These are phyloP conservation scores for Lachnellula willkommii DNA, from an alignment of 2,329 filamentous ascomycete genomes.

Conservation along the genomic window DNA sequence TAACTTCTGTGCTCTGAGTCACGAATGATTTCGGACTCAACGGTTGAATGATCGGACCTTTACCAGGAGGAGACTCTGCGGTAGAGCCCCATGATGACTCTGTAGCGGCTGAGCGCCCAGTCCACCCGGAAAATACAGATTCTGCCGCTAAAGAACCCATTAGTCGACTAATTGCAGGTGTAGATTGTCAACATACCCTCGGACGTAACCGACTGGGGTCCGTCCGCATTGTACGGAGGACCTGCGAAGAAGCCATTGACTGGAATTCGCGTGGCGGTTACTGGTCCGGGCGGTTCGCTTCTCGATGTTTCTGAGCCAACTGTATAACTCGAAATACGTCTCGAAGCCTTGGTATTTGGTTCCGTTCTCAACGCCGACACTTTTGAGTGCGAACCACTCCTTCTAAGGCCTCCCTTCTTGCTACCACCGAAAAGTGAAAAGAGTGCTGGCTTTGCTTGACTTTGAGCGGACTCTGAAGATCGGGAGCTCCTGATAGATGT, in stretches of 20 bases:
- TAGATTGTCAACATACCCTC: conserved; percentile 15
- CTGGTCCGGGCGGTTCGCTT: conserved; percentile 7
- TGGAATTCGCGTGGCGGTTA: conserved; percentile 9
- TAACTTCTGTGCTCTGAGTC: conserved; percentile 38
- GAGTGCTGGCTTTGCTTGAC: conserved; percentile 7
- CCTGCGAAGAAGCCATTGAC: conserved; percentile 8
- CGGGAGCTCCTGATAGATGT: conserved; percentile 18
- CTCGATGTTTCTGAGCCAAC: conserved; percentile 12
- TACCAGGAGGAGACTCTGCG: conserved; percentile 25
- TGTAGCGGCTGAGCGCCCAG: conserved; percentile 33
- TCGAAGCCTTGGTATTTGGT: conserved; percentile 9
- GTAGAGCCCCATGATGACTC: conserved; percentile 33
- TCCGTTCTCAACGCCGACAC: not conserved
- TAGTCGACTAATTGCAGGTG: conserved; percentile 6
- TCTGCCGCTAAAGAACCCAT: conserved; percentile 31
- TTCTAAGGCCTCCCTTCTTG: conserved; percentile 12
- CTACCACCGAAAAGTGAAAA: conserved; percentile 34
- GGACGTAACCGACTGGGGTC: conserved; percentile 16
- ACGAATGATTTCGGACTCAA: conserved; percentile 40
- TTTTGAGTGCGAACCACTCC: conserved; percentile 9
- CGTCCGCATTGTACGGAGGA: conserved; percentile 9
- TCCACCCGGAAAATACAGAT: conserved; percentile 43
- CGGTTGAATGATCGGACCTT: conserved; percentile 32
- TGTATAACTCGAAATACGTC: conserved; percentile 18
- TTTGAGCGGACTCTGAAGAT: conserved; percentile 13